Conservation (phyloP, 352 stramenopile genomes). For the Phytophthora nicotianae region DNA sequence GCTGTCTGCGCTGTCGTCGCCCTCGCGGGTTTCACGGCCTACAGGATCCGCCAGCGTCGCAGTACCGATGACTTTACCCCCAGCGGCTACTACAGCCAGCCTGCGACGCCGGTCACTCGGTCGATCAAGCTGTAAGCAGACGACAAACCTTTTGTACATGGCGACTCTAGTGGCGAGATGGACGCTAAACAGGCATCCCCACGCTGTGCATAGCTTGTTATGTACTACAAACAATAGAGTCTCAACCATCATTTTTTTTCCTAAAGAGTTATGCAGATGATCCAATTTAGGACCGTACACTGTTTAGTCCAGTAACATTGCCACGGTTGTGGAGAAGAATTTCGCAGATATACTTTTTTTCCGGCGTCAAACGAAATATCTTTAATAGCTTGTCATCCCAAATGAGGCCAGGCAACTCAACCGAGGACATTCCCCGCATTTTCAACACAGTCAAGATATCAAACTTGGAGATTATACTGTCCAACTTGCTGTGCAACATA, state of each 20-base stretch:
- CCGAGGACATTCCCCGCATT: no score
- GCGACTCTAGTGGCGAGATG: constrained; percentile 10
- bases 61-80: constrained; percentile 27
- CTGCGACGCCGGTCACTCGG: constrained; percentile 18
- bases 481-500: no score
- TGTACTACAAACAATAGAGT: constrained; percentile 22
- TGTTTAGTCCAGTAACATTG: no score
- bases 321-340: no score
- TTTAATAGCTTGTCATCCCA: no score
- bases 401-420: no score
- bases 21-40: constrained; percentile 42
- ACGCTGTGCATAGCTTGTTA: constrained; percentile 35
- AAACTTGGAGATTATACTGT: no score
- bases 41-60: constrained; percentile 35
- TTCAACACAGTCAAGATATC: no score
- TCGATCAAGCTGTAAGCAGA: constrained; percentile 33
- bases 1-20: constrained; percentile 40
- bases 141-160: constrained; percentile 35
- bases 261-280: no score
- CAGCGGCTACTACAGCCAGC: constrained; percentile 35
- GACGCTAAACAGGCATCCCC: background rate
- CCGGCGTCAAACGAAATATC: no score
- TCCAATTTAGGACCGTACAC: no score
- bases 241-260: constrained; percentile 17
- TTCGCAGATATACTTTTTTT: no score